Evolutionary conservation across 345 rosid genomes (phyloP), one percentile per base, ranked within the genome.

Genomic region (Eutrema japonicum): DNA sequence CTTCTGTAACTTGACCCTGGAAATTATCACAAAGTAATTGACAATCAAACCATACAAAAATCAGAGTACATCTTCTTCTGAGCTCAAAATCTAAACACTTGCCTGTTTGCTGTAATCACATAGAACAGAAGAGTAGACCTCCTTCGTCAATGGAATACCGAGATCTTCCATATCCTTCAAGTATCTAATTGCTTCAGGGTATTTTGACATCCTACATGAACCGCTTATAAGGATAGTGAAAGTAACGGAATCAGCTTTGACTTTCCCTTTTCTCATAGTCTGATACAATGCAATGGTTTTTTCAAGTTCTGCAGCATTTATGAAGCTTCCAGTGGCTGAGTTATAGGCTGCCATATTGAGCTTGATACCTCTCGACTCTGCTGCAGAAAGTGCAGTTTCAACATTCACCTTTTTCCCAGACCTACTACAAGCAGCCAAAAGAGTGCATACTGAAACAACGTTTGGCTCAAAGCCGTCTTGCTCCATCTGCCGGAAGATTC

Each of bases 361-460:
- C 79, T 82, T 78, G 63, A 91, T 91, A 72, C 86, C 84, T 82
- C 98, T 83, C 78, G 89, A 78, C 77, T 86, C 78, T 29, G 97
- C 96, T 4, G 97, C 98, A 7, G 83, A 73, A 51, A 93, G 92
- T 68, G 91, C 86, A 35, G 87, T 76, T 74, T 89, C 96, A 69
- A 91, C 86, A 61, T 85, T 93, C 53, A 83, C 97, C 71, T 82
- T 93, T 64, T 80, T 80, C 66, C 83, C 75, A 76, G 83, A 89
- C 74, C 90, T 88, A 48, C 97, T 87, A 78, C 97, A 93, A 40
- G 97, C 89, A 51, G 97, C 89, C 78, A 93, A 74, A 57, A 93
- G 91, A 66, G 97, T 87, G 85, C 92, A 81, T 62, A 93, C 76
- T 47, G 98, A 86, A 66, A 93, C 96, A 74, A 85, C 76, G 51